These are phyloP conservation scores for Orbilia javanica DNA, from an alignment of 2,329 filamentous ascomycete genomes.

Conservation along the genomic window DNA sequence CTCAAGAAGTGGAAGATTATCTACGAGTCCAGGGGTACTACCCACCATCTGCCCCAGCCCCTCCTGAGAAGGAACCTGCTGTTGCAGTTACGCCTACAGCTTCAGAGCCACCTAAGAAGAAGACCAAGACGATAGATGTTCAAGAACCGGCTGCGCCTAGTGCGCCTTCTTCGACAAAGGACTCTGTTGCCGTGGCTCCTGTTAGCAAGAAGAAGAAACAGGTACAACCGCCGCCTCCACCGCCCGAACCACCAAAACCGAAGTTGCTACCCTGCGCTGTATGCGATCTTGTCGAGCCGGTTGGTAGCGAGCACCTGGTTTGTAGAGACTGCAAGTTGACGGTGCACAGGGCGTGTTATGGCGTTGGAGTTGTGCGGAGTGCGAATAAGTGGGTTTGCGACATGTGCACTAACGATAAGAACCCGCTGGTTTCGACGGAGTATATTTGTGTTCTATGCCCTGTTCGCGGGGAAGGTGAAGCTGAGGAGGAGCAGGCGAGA, in stretches of 20 bases:
- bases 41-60: conserved; percentile 61
- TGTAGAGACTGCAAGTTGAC: conserved; percentile 91
- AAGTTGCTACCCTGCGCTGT: conserved; percentile 85
- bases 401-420: conserved; percentile 94
- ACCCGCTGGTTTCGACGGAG: conserved; percentile 89
- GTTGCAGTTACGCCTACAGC: conserved; percentile 54
- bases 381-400: conserved; percentile 92
- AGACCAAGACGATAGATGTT: conserved; percentile 69
- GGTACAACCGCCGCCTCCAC: conserved; percentile 69
- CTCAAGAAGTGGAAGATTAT: conserved; percentile 50
- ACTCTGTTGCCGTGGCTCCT: conserved; percentile 63
- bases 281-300: conserved; percentile 79
- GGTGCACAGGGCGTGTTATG: conserved; percentile 92
- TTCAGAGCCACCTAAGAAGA: conserved; percentile 74
- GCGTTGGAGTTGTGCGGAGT: conserved; percentile 77
- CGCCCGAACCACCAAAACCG: conserved; percentile 82
- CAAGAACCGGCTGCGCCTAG: conserved; percentile 66
- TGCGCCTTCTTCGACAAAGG: conserved; percentile 63
- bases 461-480: conserved; percentile 73
- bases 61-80: conserved; percentile 61
- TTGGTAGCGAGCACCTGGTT: conserved; percentile 78
- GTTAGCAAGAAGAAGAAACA: conserved; percentile 69
- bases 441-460: conserved; percentile 86
- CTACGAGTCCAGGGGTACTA: conserved; percentile 28
- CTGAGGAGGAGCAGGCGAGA: conserved; percentile 67